Evolutionary conservation across 2,329 filamentous ascomycete genomes (phyloP), one percentile per base, ranked within the genome.

Genomic region (Ceratocystis colombiana): DNA sequence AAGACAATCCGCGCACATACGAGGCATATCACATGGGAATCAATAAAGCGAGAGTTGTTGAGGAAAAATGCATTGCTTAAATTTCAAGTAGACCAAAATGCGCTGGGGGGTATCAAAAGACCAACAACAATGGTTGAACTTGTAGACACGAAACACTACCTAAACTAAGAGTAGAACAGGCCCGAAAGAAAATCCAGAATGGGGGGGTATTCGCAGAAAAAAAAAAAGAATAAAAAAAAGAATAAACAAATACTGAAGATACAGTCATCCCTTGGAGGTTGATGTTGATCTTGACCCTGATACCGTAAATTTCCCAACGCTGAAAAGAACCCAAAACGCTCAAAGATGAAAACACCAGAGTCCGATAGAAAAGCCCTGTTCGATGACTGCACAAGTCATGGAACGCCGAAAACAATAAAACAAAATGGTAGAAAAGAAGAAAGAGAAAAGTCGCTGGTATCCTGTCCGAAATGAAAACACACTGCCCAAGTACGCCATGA

Each of bases 71-170:
- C 37, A 37, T 41, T 30, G 50, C 33, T 48, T 22, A 68, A 48
- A 68, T 63, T 41, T 64, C 22, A 68, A 25, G 64, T 48, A 65
- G 67, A 55, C 25, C 55, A 61, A 48, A 33, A 66, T 20, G 37
- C 46, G 41, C 33, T 46, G 37, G 64, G 59, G 59, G 59, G 59
- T 66, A 62, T 57, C 61, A 53, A 64, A 41, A 37, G 30, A 37
- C 37, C 37, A 41, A 41, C 17, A 61, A 59, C 55, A 15, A 63
- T 33, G 53, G 61, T 64, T 59, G 61, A 67, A 37, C 61, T 41
- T 61, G 50, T 57, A 67, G 20, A 41, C 30, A 64, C 33, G 20
- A n/a, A 62, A 66, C 44, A 64, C 61, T 48, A 66, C 61, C 65
- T 63, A 22, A 17, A n/a, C 53, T 33, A 57, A 57, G 12, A 55